Evolutionary conservation across 768 basidiomycete genomes (phyloP), one percentile per base, ranked within the genome.

Genomic region (Cystofilobasidium capitatum): DNA sequence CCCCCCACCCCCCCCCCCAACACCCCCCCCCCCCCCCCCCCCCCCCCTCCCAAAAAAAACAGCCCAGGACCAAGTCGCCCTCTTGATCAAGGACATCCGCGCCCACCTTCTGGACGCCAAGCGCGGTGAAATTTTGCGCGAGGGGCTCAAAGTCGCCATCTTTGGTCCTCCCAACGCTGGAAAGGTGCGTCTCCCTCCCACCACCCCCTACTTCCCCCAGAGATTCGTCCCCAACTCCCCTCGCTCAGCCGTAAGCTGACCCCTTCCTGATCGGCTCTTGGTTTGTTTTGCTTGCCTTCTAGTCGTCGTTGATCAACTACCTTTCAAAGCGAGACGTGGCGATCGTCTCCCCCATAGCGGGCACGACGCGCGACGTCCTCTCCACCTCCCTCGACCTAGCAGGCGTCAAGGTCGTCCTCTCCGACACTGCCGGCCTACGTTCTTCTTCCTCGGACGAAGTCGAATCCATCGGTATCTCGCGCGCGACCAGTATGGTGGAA

Each of bases 91-190:
- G 0, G 79, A 74, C 36, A 87, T 94, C 47, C 76, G 77, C 37
- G 74, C 71, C 0, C 83, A 88, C 64, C 79, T 93, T 0, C 76
- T 81, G 7, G 90, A 92, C 75, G 84, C 82, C 57, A 83, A 86
- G 24, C 81, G 86, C 40, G 90, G 91, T 0, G 91, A 94, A 75
- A 85, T 94, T 60, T 79, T 92, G 69, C 85, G 89, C 16, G 83
- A 85, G 0, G 92, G 91, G 2, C 83, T 93, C 58, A 85, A 84
- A 54, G 80, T 94, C 12, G 86, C 88, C 17, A 92, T 96, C 44
- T 91, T 92, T 73, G 91, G 91, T 0, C 89, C 91, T 29, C 89
- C 92, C 0, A 96, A 96, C 72, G 90, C 88, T 1, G 92, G 91
- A n/a, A 96, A 94, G 78, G 91, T 89, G 73, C 89, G 86, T 72